Percentiles rank a stretch among this genome's conserved stretches.
These are phyloP conservation scores for Aegilops bicornis DNA, from an alignment of 176 grass and related monocot genomes.

Conservation along the genomic window DNA sequence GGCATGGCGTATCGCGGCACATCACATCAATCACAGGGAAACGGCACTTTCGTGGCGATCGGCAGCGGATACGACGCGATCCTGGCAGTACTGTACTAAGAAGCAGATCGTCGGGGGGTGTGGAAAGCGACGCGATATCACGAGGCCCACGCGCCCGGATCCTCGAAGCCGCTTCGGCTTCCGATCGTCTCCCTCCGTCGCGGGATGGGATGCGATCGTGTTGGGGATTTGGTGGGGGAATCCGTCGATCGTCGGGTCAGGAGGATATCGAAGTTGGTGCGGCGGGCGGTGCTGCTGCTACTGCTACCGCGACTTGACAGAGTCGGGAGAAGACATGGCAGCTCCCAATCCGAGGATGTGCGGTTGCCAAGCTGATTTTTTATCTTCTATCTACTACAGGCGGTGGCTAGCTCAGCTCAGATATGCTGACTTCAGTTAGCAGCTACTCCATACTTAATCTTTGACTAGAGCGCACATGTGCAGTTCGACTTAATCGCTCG, in stretches of 20 bases:
- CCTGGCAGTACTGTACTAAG: too few relatives aligned
- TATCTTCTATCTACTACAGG: too few relatives aligned
- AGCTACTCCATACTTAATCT: too few relatives aligned
- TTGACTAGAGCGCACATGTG: too few relatives aligned
- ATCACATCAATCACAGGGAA: not conserved
- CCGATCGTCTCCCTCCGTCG: not conserved
- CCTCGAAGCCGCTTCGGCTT: not conserved
- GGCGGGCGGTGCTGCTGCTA: not conserved
- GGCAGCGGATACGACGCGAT: not conserved
- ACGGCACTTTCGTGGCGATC: not conserved
- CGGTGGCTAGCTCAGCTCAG: too few relatives aligned
- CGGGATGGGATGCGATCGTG: not conserved
- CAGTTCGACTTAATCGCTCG: too few relatives aligned
- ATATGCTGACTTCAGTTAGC: too few relatives aligned
- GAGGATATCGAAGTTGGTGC: not conserved
- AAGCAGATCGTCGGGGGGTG: not conserved
- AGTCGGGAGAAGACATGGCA: not conserved
- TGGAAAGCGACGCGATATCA: not conserved
- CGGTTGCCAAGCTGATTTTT: not conserved
- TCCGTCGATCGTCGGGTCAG: not conserved
- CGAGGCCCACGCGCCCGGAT: not conserved
- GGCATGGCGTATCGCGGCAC: not conserved
- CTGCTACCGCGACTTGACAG: not conserved
- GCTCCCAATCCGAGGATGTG: not conserved
- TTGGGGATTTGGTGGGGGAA: not conserved